These are phyloP conservation scores for Tolypocladium pustulatum DNA, from an alignment of 2,329 filamentous ascomycete species.

Conservation along the genomic window DNA sequence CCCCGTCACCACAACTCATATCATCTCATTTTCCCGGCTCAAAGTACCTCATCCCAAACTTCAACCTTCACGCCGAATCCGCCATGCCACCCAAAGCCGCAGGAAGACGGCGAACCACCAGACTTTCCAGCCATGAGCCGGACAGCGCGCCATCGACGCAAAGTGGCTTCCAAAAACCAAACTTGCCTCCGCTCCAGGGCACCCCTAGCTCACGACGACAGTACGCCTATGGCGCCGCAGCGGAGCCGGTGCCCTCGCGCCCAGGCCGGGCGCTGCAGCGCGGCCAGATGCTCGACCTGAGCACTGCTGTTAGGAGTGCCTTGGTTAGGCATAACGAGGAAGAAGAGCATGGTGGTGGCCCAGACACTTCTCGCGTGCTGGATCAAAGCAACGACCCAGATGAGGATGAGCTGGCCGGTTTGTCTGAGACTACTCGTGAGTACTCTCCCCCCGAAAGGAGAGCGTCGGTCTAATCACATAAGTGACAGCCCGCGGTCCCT, in stretches of 20 bases:
- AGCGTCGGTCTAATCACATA: neutral
- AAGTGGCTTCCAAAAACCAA: slow-evolving; percentile 12
- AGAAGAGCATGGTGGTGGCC: neutral
- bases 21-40: neutral
- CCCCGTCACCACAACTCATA: neutral
- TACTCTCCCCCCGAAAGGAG: neutral
- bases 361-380: neutral
- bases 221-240: slow-evolving; percentile 27
- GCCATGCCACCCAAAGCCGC: slow-evolving; percentile 9
- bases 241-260: slow-evolving; percentile 18
- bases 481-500: neutral
- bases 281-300: slow-evolving; percentile 13
- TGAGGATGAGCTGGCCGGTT: slow-evolving; percentile 11
- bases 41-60: neutral
- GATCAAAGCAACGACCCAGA: slow-evolving; percentile 5
- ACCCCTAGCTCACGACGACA: slow-evolving; percentile 25
- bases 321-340: slow-evolving; percentile 11
- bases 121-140: slow-evolving; percentile 3
- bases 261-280: slow-evolving; percentile 6
- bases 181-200: slow-evolving; percentile 14
- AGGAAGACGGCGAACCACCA: slow-evolving; percentile 1
- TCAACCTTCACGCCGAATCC: neutral
- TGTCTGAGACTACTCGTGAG: neutral
- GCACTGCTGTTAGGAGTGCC: slow-evolving; percentile 17
- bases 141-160: slow-evolving; percentile 3